phyloP scores from a whole-genome alignment of 1,284 basidiomycete species.

The Pholiota adiposa region DNA sequence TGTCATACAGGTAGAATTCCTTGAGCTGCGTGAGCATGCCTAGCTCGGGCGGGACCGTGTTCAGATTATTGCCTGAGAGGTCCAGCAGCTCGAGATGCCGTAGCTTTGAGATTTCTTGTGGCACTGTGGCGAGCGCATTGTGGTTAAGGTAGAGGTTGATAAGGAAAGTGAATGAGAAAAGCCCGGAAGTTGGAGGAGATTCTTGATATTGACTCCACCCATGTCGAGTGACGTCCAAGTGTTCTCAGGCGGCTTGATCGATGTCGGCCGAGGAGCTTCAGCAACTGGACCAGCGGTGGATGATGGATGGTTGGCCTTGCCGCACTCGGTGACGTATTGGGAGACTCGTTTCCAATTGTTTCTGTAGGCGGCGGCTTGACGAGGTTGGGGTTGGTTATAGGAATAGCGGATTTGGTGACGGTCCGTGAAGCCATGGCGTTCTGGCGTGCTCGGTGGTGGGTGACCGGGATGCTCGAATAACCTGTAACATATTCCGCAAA shows the following conservation, averaged over 20 bases:
- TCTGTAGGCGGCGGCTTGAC: constrained; percentile 50
- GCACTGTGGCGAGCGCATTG: constrained; percentile 84
- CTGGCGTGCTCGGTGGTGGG: constrained; percentile 82
- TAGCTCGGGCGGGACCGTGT: constrained; percentile 83
- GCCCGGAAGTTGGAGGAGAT: constrained; percentile 81
- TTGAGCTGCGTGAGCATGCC: constrained; percentile 91
- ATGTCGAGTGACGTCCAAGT: constrained; percentile 95
- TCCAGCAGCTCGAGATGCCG: constrained; percentile 91
- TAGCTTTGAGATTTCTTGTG: constrained; percentile 85
- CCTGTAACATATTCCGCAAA: constrained; percentile 44
- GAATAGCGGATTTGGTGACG: constrained; percentile 77
- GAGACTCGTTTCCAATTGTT: constrained; percentile 39
- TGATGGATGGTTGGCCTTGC: constrained; percentile 66
- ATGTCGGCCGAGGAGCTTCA: constrained; percentile 61
- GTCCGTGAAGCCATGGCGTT: constrained; percentile 81
- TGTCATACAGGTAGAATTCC: constrained; percentile 96
- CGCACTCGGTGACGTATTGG: constrained; percentile 41
- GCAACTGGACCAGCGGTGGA: constrained; percentile 72
- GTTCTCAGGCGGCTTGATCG: constrained; percentile 64
- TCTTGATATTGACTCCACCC: constrained; percentile 94
- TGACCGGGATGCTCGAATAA: constrained; percentile 75
- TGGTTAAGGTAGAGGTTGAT: constrained; percentile 98
- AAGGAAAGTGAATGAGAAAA: constrained; percentile 94
- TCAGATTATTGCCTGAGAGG: constrained; percentile 88
- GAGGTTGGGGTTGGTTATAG: constrained; percentile 82